phyloP scores from a whole-genome alignment of 768 basidiomycete genomes.

The Leucogyrophana mollusca region DNA sequence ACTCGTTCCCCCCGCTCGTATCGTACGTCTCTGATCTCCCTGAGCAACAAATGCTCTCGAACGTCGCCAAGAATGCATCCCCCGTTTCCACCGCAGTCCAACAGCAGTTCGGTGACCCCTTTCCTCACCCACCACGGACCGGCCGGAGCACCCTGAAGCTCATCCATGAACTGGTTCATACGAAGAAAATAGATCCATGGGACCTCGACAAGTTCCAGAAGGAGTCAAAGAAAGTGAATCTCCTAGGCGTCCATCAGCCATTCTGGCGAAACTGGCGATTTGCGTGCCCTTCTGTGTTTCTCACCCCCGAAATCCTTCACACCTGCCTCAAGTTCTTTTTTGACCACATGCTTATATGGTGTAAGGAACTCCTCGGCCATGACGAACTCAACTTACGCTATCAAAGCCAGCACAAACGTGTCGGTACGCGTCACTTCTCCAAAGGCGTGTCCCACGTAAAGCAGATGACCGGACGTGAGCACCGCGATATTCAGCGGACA shows the following conservation, averaged over 20 bases:
- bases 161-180: neutral
- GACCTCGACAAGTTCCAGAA: constrained; percentile 23
- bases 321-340: constrained; percentile 33
- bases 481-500: constrained; percentile 35
- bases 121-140: neutral
- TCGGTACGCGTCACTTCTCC: constrained; percentile 36
- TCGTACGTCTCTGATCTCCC: constrained; percentile 13
- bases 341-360: constrained; percentile 40
- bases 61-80: constrained; percentile 8
- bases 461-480: constrained; percentile 41
- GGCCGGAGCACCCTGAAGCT: constrained; percentile 4
- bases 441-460: constrained; percentile 38
- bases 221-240: constrained; percentile 8
- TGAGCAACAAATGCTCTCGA: constrained; percentile 11
- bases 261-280: constrained; percentile 39
- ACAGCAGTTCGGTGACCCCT: constrained; percentile 7
- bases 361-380: constrained; percentile 25
- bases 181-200: constrained; percentile 19
- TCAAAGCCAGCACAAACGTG: constrained; percentile 31
- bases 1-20: constrained; percentile 10
- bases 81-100: constrained; percentile 13
- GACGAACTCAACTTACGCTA: constrained; percentile 35
- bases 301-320: constrained; percentile 31
- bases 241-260: constrained; percentile 17
- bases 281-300: constrained; percentile 29